Base-by-base conservation (phyloP, 805 yeast genomes). In the Schizosaccharomyces japonicus region DNA sequence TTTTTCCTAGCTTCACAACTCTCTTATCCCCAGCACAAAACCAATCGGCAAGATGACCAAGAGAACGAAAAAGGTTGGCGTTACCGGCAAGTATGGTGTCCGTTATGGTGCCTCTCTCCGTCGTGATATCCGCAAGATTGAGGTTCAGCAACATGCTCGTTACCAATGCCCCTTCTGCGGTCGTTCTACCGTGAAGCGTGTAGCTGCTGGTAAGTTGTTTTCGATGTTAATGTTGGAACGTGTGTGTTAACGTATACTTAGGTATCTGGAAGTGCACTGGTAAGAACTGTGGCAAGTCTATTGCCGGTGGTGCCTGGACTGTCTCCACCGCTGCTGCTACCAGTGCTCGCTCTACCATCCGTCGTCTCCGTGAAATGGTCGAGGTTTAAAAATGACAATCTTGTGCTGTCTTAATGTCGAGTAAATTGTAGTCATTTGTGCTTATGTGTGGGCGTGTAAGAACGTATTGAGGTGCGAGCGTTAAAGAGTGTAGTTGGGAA, bases 81-180 rank as follows among this genome's bases (percentile, higher is more conserved):
- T 90, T 77, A 90, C 99, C 71, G 99, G 99, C 79, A 92, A 92
- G 77, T 90, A 83, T 78, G 99, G 99, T 83, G 95, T 90, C 75
- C 85, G 99, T 79, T 90, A 90, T 76, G 94, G 99, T 85, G 87
- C 98, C 63, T 92, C 99, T 58, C 76, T 90, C 71, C 87, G 99
- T 80, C 83, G 96, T 75, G 95, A 84, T 73, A 81, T 94, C 77
- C 85, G 85, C 80, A 90, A 90, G 77, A 75, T 90, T 71, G 98
- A 92, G 75, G 79, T 83, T 65, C 95, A 84, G 73, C 95, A 85
- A 71, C 98, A 87, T 73, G 80, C 98, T 63, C 82, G 81, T 68
- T 90, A 92, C 80, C 94, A 82, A 71, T 90, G 96, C 72, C 77
- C 98, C 55, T 90, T 90, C 96, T 87, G 96, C 74, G 99, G 99